Evolutionary conservation across 73 alveolate genomes (phyloP).

Genomic region (Uronychia setigera): DNA sequence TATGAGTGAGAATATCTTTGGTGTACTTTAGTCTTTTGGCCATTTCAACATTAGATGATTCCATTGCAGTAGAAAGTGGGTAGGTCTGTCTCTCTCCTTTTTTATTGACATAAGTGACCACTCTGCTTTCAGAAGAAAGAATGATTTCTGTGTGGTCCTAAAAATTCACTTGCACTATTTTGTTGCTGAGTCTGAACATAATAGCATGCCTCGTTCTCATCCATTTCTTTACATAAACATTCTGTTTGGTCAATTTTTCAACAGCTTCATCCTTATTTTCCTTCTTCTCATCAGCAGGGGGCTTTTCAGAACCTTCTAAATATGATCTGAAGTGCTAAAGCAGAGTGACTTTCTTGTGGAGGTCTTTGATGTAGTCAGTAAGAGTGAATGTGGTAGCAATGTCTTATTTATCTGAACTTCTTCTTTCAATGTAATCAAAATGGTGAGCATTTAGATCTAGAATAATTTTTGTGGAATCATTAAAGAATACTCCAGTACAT

Average conservation of each 20-base stretch:
- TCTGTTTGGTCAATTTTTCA: conserved; percentile 75
- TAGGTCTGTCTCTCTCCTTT: conserved; percentile 94
- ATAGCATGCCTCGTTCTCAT: conserved; percentile 97
- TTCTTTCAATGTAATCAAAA: conserved; percentile 86
- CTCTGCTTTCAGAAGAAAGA: conserved; percentile 88
- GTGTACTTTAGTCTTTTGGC: conserved; percentile 96
- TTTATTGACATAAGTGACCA: conserved; percentile 95
- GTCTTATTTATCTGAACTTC: conserved; percentile 72
- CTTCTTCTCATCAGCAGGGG: conserved; percentile 43
- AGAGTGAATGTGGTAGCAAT: conserved; percentile 61
- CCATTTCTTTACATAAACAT: conserved; percentile 95
- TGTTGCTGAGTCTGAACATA: conserved; percentile 96
- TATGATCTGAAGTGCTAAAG: conserved; percentile 92
- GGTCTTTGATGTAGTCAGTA: conserved; percentile 88
- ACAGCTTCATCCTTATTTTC: conserved; percentile 21
- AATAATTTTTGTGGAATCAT: conserved; percentile 87
- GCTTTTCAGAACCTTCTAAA: conserved; percentile 77
- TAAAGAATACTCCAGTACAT: conserved; percentile 91
- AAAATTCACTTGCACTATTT: conserved; percentile 97
- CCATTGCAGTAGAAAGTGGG: conserved; percentile 93
- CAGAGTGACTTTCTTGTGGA: conserved; percentile 92
- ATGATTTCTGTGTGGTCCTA: conserved; percentile 96
- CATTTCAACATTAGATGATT: conserved; percentile 93
- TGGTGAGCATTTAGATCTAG: conserved; percentile 86
- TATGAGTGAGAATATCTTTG: conserved; percentile 87